phyloP scores from a whole-genome alignment of 352 stramenopile genomes.

The Phytopythium kandeliae region DNA sequence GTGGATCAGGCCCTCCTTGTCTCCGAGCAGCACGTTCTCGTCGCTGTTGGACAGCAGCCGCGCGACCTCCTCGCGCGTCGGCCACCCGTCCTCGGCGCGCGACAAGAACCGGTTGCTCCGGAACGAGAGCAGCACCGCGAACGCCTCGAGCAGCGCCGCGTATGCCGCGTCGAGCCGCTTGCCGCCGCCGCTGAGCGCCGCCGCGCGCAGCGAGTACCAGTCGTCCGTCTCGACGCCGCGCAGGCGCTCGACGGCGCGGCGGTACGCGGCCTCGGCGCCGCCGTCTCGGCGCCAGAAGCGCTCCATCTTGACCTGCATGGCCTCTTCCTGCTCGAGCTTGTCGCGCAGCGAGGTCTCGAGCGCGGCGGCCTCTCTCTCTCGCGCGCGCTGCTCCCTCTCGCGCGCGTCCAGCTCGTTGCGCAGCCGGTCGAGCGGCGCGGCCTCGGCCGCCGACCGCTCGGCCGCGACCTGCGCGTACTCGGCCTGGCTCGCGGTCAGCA shows the following conservation, averaged over 20 bases:
- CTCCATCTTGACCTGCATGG: constrained; percentile 77
- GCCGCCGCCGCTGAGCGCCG: constrained; percentile 4
- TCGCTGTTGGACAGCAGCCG: constrained; percentile 65
- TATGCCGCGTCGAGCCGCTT: constrained; percentile 50
- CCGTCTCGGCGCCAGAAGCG: constrained; percentile 67
- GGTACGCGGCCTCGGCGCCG: constrained; percentile 55
- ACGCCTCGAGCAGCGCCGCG: constrained; percentile 60
- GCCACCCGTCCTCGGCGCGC: constrained; percentile 25
- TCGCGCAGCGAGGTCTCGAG: constrained; percentile 31
- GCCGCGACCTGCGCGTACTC: constrained; percentile 28
- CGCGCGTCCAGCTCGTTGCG: constrained; percentile 46
- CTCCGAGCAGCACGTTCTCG: constrained; percentile 77
- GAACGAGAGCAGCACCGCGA: constrained; percentile 65
- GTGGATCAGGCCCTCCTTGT: constrained; percentile 77
- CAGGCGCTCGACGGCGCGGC: constrained; percentile 46
- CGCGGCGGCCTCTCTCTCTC: constrained; percentile 18
- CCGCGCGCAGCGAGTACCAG: constrained; percentile 66
- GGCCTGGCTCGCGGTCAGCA: constrained; percentile 47
- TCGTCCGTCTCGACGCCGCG: constrained; percentile 51
- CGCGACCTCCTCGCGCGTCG: constrained; percentile 54
- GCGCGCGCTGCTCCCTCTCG: constrained; percentile 36
- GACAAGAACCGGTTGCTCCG: constrained; percentile 60
- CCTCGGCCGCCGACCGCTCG: constrained; percentile 13
- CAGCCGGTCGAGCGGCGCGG: constrained; percentile 28
- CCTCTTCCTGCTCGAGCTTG: constrained; percentile 48